Base-by-base conservation (phyloP, 2,329 filamentous ascomycete genomes). In the Botrytis byssoidea region DNA sequence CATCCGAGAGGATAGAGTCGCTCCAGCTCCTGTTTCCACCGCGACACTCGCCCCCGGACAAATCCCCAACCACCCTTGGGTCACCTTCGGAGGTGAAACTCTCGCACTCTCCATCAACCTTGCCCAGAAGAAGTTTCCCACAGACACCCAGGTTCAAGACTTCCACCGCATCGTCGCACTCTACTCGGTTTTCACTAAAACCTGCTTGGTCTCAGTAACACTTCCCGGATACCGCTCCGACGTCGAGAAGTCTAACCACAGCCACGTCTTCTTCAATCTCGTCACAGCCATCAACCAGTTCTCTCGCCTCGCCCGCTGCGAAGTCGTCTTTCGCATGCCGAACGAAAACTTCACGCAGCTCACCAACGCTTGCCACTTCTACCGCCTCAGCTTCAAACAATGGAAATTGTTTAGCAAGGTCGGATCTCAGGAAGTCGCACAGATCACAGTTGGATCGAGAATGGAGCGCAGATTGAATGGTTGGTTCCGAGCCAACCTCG, bases 151-250 rank as follows among this genome's bases (percentile, higher is more conserved):
- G 9, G 40, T 68, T 10, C 0, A 22, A 10, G n/a, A 57, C 8
- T 68, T 68, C 16, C 35, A 42, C 35, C 6, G 4, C 25, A 8
- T 57, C 35, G 66, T 68, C 6, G 0, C 29, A 7, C 48, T 68
- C 35, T 57, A 68, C 48, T 29, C 66, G 29, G 5, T 22, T 4
- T 68, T 42, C n/a, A 68, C 66, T 18, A 68, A 68, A 35, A 68
- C 35, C 48, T 68, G 66, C 35, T 25, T 68, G 25, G 18, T 68
- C 66, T 42, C 48, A 3, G 48, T 57, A 1, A 68, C 25, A 22
- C 46, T 57, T 57, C 66, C 66, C 25, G 9, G 42, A 9, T 57
- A 68, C n/a, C 10, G 25, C 48, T 14, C 9, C 18, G 66, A 57
- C 7, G 18, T 25, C 35, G 1, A 20, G 4, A 57, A 25, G 1